phyloP scores from a whole-genome alignment of 1,139 yeast species.

The Candida albicans region DNA sequence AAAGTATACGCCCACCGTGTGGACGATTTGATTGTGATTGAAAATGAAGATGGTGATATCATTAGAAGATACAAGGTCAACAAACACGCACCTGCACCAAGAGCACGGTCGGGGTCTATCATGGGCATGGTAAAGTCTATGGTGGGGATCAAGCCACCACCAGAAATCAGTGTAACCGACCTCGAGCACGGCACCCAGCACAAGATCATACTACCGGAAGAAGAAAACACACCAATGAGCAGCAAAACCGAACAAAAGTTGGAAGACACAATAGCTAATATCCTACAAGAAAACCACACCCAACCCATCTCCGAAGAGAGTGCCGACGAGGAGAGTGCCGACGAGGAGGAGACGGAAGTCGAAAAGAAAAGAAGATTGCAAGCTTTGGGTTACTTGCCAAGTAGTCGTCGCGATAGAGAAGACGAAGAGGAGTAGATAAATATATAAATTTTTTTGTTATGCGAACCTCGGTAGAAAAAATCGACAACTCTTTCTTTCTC shows the following conservation, averaged over 20 bases:
- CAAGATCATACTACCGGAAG: slow-evolving; percentile 11
- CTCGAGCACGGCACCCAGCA: slow-evolving; percentile 11
- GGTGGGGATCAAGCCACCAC: slow-evolving; percentile 45
- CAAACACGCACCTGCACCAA: slow-evolving; percentile 35
- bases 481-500: slow-evolving; percentile 6
- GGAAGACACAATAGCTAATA: slow-evolving; percentile 28
- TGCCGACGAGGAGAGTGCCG: slow-evolving; percentile 5
- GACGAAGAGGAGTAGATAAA: slow-evolving; percentile 49
- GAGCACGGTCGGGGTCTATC: slow-evolving; percentile 29
- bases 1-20: slow-evolving; percentile 48
- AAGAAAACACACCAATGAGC: slow-evolving; percentile 13
- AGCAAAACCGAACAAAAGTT: slow-evolving; percentile 23
- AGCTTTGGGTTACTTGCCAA: slow-evolving; percentile 62
- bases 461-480: too few species aligned
- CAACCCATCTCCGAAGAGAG: slow-evolving; percentile 12
- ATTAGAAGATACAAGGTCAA: slow-evolving; percentile 78
- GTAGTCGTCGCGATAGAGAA: slow-evolving; percentile 47
- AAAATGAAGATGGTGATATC: slow-evolving; percentile 90
- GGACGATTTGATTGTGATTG: slow-evolving; percentile 77
- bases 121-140: slow-evolving; percentile 48
- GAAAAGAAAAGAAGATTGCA: slow-evolving; percentile 78
- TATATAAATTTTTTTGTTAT: too few species aligned
- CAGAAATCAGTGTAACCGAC: slow-evolving; percentile 13
- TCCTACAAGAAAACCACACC: slow-evolving; percentile 14
- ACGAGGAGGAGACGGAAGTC: slow-evolving; percentile 58